These are phyloP conservation scores for Fusarium sp. DNA, from an alignment of 2,329 filamentous ascomycete species.

Conservation along the genomic window DNA sequence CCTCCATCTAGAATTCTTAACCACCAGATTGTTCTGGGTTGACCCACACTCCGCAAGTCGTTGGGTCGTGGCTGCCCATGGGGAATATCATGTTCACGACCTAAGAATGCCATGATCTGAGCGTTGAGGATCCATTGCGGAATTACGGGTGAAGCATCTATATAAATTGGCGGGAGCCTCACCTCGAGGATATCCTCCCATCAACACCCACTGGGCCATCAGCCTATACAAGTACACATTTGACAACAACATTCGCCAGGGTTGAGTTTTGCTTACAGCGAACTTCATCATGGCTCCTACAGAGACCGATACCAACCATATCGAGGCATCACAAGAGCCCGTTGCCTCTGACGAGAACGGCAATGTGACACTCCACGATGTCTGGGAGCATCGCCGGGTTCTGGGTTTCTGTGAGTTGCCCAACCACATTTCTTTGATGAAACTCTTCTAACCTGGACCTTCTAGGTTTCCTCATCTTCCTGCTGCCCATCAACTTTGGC, in stretches of 20 bases:
- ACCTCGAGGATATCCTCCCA: background rate
- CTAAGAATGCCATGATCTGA: background rate
- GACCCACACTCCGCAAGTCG: background rate
- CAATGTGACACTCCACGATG: conserved; percentile 25
- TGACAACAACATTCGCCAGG: background rate
- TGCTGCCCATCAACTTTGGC: conserved; percentile 48
- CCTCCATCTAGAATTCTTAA: background rate
- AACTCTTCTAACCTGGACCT: too few species aligned
- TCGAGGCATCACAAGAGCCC: conserved; percentile 16
- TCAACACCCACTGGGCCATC: background rate
- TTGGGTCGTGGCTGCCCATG: background rate
- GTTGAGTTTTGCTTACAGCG: background rate
- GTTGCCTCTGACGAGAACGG: background rate
- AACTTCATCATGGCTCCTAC: conserved; percentile 16
- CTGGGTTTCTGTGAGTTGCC: conserved; percentile 30
- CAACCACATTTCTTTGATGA: fast-evolving
- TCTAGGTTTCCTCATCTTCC: conserved; percentile 44
- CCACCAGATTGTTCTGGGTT: background rate
- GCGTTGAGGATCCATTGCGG: background rate
- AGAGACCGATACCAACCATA: conserved; percentile 21
- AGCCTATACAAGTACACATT: background rate
- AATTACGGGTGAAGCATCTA: background rate
- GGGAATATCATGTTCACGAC: background rate
- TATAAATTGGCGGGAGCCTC: background rate
- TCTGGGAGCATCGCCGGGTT: conserved; percentile 36